Evolutionary conservation across 2,329 filamentous ascomycete genomes (phyloP).

Genomic region (Pseudogymnoascus sp.): DNA sequence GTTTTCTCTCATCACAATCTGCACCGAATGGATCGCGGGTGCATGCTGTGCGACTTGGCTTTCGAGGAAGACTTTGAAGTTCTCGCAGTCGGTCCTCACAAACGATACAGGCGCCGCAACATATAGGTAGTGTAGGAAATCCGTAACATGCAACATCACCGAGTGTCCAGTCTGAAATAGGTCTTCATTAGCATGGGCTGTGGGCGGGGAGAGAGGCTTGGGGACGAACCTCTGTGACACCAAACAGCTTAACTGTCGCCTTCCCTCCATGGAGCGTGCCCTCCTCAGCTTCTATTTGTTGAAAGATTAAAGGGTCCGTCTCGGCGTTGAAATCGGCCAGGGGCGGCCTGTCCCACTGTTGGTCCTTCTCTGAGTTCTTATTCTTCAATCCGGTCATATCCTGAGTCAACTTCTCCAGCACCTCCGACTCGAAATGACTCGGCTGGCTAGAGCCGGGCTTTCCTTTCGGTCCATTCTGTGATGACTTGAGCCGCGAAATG

Average conservation of each 20-base stretch:
- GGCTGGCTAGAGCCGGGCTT: constrained; percentile 66
- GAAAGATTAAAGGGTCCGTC: constrained; percentile 72
- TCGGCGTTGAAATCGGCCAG: constrained; percentile 55
- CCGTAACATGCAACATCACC: constrained; percentile 87
- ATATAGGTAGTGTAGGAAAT: constrained; percentile 95
- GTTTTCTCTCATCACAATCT: constrained; percentile 79
- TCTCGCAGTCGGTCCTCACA: constrained; percentile 65
- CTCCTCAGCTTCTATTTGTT: constrained; percentile 93
- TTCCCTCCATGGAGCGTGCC: constrained; percentile 69
- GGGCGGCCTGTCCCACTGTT: constrained; percentile 72
- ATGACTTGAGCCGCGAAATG: constrained; percentile 52
- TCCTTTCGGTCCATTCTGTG: constrained; percentile 54
- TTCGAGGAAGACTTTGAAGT: constrained; percentile 76
- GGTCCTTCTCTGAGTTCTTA: constrained; percentile 85
- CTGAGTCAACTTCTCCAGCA: constrained; percentile 91
- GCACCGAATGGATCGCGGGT: constrained; percentile 69
- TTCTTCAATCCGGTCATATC: constrained; percentile 81
- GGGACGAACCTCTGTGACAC: constrained; percentile 67
- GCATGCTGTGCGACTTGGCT: constrained; percentile 66
- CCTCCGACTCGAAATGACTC: constrained; percentile 86
- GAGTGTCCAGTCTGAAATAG: constrained; percentile 63
- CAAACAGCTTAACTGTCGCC: constrained; percentile 83
- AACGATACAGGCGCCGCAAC: constrained; percentile 82
- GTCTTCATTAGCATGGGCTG: background rate
- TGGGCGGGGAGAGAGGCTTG: background rate